Evolutionary conservation across 176 grass and related monocot species (phyloP).

Genomic region (Lolium rigidum): DNA sequence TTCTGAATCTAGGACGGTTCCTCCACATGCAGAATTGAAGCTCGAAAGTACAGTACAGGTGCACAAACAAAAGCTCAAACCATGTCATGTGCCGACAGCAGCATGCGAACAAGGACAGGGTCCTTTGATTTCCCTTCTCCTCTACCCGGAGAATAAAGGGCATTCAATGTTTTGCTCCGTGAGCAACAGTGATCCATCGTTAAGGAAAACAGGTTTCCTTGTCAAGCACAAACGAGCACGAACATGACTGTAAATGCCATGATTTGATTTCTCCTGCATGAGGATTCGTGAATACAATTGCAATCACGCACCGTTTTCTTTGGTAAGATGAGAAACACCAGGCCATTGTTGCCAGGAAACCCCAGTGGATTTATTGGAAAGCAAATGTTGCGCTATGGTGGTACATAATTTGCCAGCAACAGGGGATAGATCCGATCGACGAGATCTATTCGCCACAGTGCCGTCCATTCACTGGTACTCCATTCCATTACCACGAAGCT

Average conservation of each 20-base stretch:
- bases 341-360: no score
- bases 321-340: not conserved
- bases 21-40: constrained; percentile 45
- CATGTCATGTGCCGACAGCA: constrained; percentile 45
- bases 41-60: constrained; percentile 33
- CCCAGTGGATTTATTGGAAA: not conserved
- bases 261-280: not conserved
- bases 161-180: no score
- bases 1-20: constrained; percentile 24
- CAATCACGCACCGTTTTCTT: not conserved
- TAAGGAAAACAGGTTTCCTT: not conserved
- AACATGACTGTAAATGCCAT: not conserved
- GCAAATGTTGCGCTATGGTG: not conserved
- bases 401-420: not conserved
- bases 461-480: not conserved
- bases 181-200: no score
- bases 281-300: not conserved
- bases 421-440: constrained; percentile 8
- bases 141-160: constrained; percentile 35
- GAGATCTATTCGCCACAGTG: constrained; percentile 27
- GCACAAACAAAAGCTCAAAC: constrained; percentile 22
- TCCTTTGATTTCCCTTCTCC: not conserved
- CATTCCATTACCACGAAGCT: constrained; percentile 1
- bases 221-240: not conserved
- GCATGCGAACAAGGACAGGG: not conserved